phyloP scores from a whole-genome alignment of 768 basidiomycete species.

The Russula earlei region DNA sequence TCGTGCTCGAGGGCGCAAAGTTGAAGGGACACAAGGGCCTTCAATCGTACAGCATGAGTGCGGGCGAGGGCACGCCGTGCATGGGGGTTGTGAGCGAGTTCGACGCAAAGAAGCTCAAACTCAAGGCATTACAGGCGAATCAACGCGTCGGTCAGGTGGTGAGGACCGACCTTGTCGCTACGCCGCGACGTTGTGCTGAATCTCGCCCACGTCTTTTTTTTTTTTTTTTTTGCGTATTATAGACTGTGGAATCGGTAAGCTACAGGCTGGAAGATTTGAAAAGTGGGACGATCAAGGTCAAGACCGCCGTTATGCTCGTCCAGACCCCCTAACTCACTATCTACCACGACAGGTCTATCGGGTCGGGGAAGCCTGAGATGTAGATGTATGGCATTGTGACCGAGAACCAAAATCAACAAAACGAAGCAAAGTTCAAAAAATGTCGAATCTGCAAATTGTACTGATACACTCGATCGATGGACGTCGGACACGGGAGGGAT shows the following conservation, averaged over 20 bases:
- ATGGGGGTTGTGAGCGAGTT: constrained; percentile 75
- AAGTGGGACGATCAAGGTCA: constrained; percentile 71
- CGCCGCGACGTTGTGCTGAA: not conserved
- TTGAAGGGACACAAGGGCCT: constrained; percentile 77
- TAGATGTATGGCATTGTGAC: not conserved
- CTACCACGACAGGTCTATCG: constrained; percentile 24
- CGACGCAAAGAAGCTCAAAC: constrained; percentile 80
- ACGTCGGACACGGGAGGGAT: not conserved
- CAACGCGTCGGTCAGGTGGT: constrained; percentile 79
- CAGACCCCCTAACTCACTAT: not conserved
- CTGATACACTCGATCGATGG: not conserved
- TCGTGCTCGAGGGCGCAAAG: constrained; percentile 64
- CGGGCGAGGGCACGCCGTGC: constrained; percentile 46
- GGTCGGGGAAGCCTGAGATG: constrained; percentile 23
- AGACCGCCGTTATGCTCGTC: constrained; percentile 1
- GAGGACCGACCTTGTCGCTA: constrained; percentile 23
- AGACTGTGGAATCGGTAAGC: constrained; percentile 69
- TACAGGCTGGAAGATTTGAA: constrained; percentile 87
- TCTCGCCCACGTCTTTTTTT: not conserved
- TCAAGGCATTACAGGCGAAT: constrained; percentile 79
- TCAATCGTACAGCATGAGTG: constrained; percentile 55
- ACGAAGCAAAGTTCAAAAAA: not conserved
- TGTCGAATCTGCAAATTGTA: constrained; percentile 2
- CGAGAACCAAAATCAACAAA: not conserved
- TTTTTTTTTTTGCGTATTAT: not conserved